A percentile compares a stretch with the other conserved stretches of the same genome.
Evolutionary conservation across 2,329 filamentous ascomycete genomes (phyloP).

Genomic region (Septoria linicola): DNA sequence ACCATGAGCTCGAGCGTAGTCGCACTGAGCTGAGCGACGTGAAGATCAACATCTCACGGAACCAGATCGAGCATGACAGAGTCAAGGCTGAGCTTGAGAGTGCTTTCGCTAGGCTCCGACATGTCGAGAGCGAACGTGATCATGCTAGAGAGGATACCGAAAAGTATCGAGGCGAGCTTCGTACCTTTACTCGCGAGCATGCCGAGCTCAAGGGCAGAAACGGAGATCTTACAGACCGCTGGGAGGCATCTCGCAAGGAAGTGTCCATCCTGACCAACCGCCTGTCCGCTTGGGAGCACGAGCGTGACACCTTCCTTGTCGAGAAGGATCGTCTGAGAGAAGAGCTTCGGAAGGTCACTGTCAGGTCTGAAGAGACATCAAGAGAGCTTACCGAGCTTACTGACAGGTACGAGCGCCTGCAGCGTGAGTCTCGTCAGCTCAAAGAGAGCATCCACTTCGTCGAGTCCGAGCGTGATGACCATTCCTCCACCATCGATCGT

Average conservation of each 20-base stretch:
- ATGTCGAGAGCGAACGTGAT: slow-evolving; percentile 32
- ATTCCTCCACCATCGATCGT: slow-evolving; percentile 30
- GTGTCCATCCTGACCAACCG: slow-evolving; percentile 29
- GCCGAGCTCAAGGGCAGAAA: slow-evolving; percentile 31
- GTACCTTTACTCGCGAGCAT: slow-evolving; percentile 33
- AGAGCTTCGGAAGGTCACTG: slow-evolving; percentile 31
- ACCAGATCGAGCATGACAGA: slow-evolving; percentile 31
- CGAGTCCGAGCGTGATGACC: slow-evolving; percentile 36
- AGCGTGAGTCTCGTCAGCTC: slow-evolving; percentile 30
- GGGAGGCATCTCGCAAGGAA: slow-evolving; percentile 33
- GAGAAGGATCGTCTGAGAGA: slow-evolving; percentile 35
- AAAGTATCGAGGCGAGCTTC: slow-evolving; percentile 31
- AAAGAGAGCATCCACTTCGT: slow-evolving; percentile 31
- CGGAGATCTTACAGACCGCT: slow-evolving; percentile 28
- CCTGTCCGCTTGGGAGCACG: slow-evolving; percentile 30
- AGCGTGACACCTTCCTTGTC: slow-evolving; percentile 29
- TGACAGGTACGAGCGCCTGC: slow-evolving; percentile 30
- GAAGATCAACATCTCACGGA: slow-evolving; percentile 25
- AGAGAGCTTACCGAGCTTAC: slow-evolving; percentile 29
- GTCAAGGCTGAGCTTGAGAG: slow-evolving; percentile 30
- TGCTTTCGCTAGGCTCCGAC: slow-evolving; percentile 24
- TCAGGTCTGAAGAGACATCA: slow-evolving; percentile 28
- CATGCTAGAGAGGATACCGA: slow-evolving; percentile 31
- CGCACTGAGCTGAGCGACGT: slow-evolving; percentile 30
- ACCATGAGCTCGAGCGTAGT: slow-evolving; percentile 31